These are phyloP conservation scores for Inga leiocalycina DNA, from an alignment of 306 rosid genomes.

Conservation along the genomic window DNA sequence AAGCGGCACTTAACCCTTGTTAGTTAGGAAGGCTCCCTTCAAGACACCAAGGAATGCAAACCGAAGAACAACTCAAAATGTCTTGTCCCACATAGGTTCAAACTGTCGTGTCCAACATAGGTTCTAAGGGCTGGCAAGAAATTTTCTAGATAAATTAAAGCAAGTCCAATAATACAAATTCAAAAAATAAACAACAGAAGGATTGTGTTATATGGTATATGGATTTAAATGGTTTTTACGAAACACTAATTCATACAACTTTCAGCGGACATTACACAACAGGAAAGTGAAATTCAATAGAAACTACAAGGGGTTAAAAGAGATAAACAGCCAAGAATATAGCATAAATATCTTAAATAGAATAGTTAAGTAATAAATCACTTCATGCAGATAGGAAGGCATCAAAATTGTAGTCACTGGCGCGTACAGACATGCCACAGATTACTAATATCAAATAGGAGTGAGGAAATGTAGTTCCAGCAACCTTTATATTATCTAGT, in stretches of 20 bases:
- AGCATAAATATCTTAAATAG: neutral
- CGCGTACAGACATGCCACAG: neutral
- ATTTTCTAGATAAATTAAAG: neutral
- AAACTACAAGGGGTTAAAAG: neutral
- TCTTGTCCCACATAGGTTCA: neutral
- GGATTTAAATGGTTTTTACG: neutral
- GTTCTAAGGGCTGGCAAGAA: neutral
- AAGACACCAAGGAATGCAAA: neutral
- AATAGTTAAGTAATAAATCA: neutral
- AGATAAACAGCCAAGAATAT: neutral
- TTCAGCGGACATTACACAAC: neutral
- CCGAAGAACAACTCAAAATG: neutral
- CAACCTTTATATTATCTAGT: constrained; percentile 36
- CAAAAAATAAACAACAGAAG: too few species aligned
- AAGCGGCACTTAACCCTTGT: neutral
- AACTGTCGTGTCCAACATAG: neutral
- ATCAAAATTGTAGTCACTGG: neutral
- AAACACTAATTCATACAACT: neutral
- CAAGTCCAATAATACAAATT: neutral
- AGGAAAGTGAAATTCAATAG: neutral
- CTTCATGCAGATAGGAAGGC: neutral
- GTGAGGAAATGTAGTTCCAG: neutral
- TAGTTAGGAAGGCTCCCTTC: neutral
- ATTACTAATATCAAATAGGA: neutral
- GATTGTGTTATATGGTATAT: neutral